Evolutionary conservation across 2,329 filamentous ascomycete genomes (phyloP), one percentile per base, ranked within the genome.

Genomic region (Fusarium dimerum): DNA sequence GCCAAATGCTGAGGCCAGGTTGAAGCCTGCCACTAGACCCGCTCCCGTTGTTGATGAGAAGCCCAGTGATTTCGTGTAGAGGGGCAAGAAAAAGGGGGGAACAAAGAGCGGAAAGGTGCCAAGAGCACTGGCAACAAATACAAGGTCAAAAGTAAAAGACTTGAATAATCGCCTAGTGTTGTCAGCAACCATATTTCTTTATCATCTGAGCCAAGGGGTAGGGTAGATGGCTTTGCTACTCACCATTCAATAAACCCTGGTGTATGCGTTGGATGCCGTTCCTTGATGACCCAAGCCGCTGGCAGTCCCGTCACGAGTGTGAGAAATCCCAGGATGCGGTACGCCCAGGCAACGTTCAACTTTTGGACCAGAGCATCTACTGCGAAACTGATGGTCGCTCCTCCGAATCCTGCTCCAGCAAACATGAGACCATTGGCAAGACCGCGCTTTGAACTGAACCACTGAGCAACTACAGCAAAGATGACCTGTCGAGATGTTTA

Each of bases 21-120:
- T 85, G 71, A 85, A 87, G 6, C 76, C 81, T 1, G 83, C 83
- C 1, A 86, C 75, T 2, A 86, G 70, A 17, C 73, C 80, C 1
- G 83, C 82, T 0, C 82, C 83, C 0, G 73, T 74, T 7, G 71
- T 71, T 1, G 80, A 74, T 0, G 75, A 73, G 17, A 86, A 70
- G 0, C 79, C 78, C 7, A 86, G 69, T 0, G 80, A 79, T 11
- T 73, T 68, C 26, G 74, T 74, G 62, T 82, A 84, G 3, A 84
- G 68, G 0, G 82, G 81, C 1, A 85, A 66, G 64, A 84, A 85
- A 70, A 83, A 85, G 0, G 82, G 79, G 1, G 82, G 80, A 0
- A 85, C 81, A 57, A 83, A 79, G 30, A 85, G 73, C 0, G 82
- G 77, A 59, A 85, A 85, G 1, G 79, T 83, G 6, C 74, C 81